These are phyloP conservation scores for Ceriops decandra DNA, from an alignment of 345 rosid genomes.

Conservation along the genomic window DNA sequence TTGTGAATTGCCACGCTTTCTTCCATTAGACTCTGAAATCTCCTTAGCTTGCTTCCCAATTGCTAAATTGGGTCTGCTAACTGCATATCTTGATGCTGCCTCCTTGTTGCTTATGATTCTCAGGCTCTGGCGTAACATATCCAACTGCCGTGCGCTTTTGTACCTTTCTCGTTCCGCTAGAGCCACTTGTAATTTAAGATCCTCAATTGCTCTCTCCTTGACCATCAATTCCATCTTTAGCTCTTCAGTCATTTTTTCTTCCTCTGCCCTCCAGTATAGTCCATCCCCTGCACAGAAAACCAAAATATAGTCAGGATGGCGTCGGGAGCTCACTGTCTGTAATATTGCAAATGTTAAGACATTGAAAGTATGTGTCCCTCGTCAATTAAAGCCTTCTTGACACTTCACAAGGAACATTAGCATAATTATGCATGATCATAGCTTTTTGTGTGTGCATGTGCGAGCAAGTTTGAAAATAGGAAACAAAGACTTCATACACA, in stretches of 20 bases:
- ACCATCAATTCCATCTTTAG: conserved; percentile 49
- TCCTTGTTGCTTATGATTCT: conserved; percentile 46
- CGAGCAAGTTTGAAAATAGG: not conserved
- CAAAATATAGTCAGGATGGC: not conserved
- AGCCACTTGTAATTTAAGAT: conserved; percentile 38
- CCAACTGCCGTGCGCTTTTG: conserved; percentile 54
- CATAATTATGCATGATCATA: no score
- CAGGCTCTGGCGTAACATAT: conserved; percentile 70
- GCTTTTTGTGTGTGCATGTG: no score
- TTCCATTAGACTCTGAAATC: no score
- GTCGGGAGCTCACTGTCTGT: no score
- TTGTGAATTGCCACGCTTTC: no score
- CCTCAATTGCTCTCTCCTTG: conserved; percentile 46
- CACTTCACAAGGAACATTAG: no score
- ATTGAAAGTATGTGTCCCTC: no score
- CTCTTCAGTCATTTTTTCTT: conserved; percentile 45
- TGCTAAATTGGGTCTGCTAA: conserved; percentile 8
- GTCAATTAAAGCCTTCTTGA: no score
- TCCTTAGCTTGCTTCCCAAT: conserved; percentile 6
- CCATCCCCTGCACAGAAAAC: conserved; percentile 31
- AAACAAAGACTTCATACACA: not conserved
- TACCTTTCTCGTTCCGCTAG: conserved; percentile 41
- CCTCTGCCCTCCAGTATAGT: conserved; percentile 42
- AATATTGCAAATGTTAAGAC: no score
- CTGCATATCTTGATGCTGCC: conserved; percentile 1